Evolutionary conservation across 495 filamentous ascomycete species (phyloP).

Genomic region (Opeltia flavorubescens): DNA sequence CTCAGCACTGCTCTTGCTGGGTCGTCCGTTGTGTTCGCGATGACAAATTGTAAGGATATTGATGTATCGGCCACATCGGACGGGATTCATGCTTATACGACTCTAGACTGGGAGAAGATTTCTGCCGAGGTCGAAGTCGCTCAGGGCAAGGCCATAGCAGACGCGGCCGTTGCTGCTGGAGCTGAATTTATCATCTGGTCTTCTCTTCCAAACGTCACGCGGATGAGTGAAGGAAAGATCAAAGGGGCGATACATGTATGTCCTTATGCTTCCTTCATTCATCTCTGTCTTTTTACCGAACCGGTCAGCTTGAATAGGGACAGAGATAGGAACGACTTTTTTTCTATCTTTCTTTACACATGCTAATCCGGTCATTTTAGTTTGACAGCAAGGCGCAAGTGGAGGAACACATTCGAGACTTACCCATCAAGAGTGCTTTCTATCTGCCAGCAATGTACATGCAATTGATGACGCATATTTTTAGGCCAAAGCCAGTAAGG

Average conservation of each 20-base stretch:
- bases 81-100: not conserved
- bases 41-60: constrained; percentile 31
- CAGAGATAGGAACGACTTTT: not conserved
- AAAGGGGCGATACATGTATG: constrained; percentile 24
- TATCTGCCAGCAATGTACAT: constrained; percentile 32
- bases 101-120: constrained; percentile 27
- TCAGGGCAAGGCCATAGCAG: constrained; percentile 42
- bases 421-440: constrained; percentile 32
- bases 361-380: not conserved
- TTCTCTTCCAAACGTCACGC: constrained; percentile 19
- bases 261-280: too few species aligned
- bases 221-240: constrained; percentile 21
- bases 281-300: too few species aligned
- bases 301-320: too few species aligned
- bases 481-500: constrained; percentile 7
- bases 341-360: too few species aligned
- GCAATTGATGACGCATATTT: constrained; percentile 25
- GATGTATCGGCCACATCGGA: not conserved
- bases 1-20: constrained; percentile 37
- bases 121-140: constrained; percentile 29
- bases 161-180: constrained; percentile 25
- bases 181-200: constrained; percentile 18
- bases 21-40: constrained; percentile 39
- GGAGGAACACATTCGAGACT: constrained; percentile 31
- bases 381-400: constrained; percentile 31